Evolutionary conservation across 2,329 filamentous ascomycete genomes (phyloP).

Genomic region (Fusarium sp.): DNA sequence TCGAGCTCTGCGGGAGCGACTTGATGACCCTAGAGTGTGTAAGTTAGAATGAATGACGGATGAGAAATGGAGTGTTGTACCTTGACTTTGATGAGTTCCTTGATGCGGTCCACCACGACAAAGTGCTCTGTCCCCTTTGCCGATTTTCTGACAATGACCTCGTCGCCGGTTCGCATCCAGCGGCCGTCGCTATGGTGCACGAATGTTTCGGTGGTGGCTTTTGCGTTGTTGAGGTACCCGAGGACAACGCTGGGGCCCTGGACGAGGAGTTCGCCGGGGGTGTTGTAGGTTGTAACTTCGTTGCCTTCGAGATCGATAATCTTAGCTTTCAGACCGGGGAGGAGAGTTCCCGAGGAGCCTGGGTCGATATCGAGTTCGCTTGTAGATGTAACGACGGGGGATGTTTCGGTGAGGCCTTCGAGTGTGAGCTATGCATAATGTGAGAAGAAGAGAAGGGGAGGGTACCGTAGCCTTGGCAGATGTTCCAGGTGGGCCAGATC

Average conservation of each 20-base stretch:
- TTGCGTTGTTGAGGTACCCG: slow-evolving; percentile 88
- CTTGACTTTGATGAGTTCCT: slow-evolving; percentile 82
- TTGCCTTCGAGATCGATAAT: slow-evolving; percentile 73
- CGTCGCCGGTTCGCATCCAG: slow-evolving; percentile 88
- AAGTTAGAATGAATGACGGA: not conserved
- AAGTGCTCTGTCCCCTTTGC: slow-evolving; percentile 80
- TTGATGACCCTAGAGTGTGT: slow-evolving; percentile 69
- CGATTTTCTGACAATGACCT: slow-evolving; percentile 75
- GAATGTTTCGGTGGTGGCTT: slow-evolving; percentile 85
- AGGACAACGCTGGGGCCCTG: slow-evolving; percentile 81
- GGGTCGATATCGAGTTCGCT: slow-evolving; percentile 69
- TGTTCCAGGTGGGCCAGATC: slow-evolving; percentile 70
- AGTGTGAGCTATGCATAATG: not conserved
- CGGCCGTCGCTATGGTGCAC: slow-evolving; percentile 71
- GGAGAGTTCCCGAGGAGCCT: slow-evolving; percentile 74
- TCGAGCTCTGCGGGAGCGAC: slow-evolving; percentile 84
- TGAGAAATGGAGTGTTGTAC: slow-evolving; percentile 52
- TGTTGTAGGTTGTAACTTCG: slow-evolving; percentile 75
- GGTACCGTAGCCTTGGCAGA: slow-evolving; percentile 78
- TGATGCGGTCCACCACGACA: slow-evolving; percentile 81
- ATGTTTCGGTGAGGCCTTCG: slow-evolving; percentile 77
- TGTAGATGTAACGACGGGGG: slow-evolving; percentile 72
- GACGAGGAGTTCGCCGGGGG: slow-evolving; percentile 83
- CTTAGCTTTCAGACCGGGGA: slow-evolving; percentile 72
- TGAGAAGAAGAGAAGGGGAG: accelerated